Conservation (phyloP, 2,329 filamentous ascomycete genomes). For the Aspergillus sp. region DNA sequence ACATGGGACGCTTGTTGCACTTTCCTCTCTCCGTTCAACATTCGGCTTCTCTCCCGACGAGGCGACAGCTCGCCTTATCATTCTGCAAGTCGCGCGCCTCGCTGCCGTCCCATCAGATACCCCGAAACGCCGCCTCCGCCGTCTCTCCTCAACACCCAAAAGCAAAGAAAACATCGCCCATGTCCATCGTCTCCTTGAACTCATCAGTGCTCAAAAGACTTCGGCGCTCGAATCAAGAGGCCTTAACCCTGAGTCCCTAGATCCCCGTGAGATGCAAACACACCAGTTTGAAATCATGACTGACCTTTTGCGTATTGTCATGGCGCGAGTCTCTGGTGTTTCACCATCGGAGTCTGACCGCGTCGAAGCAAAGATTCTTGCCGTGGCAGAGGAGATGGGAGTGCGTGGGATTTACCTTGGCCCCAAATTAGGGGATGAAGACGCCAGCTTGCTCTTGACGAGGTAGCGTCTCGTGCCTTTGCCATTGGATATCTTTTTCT, state of each 20-base stretch:
- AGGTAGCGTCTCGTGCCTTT: background rate
- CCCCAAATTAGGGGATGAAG: conserved; percentile 33
- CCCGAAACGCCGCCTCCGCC: conserved; percentile 44
- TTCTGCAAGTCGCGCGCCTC: conserved; percentile 55
- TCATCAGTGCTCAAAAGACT: conserved; percentile 46
- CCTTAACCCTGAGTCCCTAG: conserved; percentile 40
- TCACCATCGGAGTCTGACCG: conserved; percentile 25
- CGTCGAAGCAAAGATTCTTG: conserved; percentile 39
- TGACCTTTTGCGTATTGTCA: conserved; percentile 46
- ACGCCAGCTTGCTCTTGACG: conserved; percentile 15
- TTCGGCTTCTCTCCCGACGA: conserved; percentile 54
- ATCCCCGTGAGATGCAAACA: conserved; percentile 41
- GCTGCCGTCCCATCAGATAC: conserved; percentile 40
- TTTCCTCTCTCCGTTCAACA: conserved; percentile 49
- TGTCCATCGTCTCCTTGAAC: conserved; percentile 50
- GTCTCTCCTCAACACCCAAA: conserved; percentile 45
- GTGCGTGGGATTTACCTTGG: conserved; percentile 39
- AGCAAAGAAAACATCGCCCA: conserved; percentile 51
- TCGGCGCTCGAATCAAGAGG: conserved; percentile 38
- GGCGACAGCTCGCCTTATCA: conserved; percentile 52
- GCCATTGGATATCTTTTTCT: background rate
- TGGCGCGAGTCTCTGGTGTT: conserved; percentile 36
- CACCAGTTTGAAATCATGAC: conserved; percentile 50
- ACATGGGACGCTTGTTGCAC: conserved; percentile 54
- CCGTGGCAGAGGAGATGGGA: conserved; percentile 45